Evolutionary conservation across 1,284 basidiomycete species (phyloP).

Genomic region (Veloboletus limbatus): DNA sequence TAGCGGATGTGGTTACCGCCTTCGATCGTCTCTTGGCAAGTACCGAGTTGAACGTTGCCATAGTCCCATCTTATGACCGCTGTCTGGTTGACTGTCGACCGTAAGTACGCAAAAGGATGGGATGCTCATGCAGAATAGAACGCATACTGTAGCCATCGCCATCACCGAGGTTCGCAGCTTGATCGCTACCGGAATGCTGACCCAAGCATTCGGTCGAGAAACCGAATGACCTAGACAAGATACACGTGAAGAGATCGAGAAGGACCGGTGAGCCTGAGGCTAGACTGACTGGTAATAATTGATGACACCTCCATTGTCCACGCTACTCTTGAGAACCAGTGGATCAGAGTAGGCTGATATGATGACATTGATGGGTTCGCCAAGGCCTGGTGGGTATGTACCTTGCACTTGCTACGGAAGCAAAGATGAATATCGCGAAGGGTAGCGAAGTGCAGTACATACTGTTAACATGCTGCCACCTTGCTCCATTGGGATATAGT

Average conservation of each 20-base stretch:
- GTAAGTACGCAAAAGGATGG: neutral
- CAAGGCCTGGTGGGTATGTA: slow-evolving; percentile 73
- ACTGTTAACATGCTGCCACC: slow-evolving; percentile 52
- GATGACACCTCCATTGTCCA: slow-evolving; percentile 68
- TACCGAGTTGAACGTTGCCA: slow-evolving; percentile 70
- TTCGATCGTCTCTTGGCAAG: slow-evolving; percentile 80
- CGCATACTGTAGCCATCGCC: slow-evolving; percentile 65
- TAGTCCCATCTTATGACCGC: slow-evolving; percentile 81
- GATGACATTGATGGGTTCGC: slow-evolving; percentile 89
- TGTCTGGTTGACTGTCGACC: slow-evolving; percentile 64
- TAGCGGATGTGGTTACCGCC: slow-evolving; percentile 93
- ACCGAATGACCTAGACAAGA: slow-evolving; percentile 44
- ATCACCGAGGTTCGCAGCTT: slow-evolving; percentile 83
- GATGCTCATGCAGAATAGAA: slow-evolving; percentile 12
- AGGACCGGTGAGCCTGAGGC: neutral
- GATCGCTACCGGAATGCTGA: slow-evolving; percentile 68
- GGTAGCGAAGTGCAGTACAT: slow-evolving; percentile 15
- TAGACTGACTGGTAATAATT: slow-evolving; percentile 72
- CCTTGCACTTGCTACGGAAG: slow-evolving; percentile 47
- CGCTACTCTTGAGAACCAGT: slow-evolving; percentile 62
- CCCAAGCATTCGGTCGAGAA: slow-evolving; percentile 85
- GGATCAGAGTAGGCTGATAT: slow-evolving; percentile 79
- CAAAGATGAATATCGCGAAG: neutral
- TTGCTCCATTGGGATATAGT: slow-evolving; percentile 40
- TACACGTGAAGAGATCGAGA: neutral